These are phyloP conservation scores for Colletotrichum sp. DNA, from an alignment of 2,329 filamentous ascomycete genomes.

Conservation along the genomic window DNA sequence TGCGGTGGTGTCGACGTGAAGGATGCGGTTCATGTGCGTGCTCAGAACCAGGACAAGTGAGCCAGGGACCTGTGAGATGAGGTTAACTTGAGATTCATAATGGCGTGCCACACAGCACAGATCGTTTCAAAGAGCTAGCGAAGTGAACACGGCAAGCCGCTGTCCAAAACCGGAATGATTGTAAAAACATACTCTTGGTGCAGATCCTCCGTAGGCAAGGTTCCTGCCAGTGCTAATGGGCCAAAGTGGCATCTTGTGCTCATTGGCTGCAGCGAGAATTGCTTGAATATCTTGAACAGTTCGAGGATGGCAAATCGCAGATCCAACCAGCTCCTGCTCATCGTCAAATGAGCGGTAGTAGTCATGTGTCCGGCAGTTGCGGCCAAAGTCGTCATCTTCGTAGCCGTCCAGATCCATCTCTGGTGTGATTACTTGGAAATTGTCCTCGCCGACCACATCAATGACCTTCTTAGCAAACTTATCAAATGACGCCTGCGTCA, in stretches of 20 bases:
- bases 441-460: not conserved
- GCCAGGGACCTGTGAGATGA: conserved; percentile 42
- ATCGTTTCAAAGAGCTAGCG: no score
- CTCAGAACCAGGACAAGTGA: conserved; percentile 56
- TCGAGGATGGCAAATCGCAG: conserved; percentile 3
- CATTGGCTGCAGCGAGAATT: conserved; percentile 44
- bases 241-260: conserved; percentile 50
- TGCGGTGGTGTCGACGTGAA: conserved; percentile 55
- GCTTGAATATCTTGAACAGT: conserved; percentile 41
- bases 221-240: conserved; percentile 57
- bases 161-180: rapidly evolving
- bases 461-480: not conserved
- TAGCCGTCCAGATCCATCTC: not conserved
- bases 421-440: not conserved
- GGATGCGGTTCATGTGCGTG: conserved; percentile 55
- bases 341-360: conserved; percentile 15
- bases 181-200: conserved; percentile 40
- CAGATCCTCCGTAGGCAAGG: conserved; percentile 59
- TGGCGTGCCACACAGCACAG: not conserved
- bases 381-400: conserved; percentile 8
- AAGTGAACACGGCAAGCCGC: not conserved
- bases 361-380: conserved; percentile 11
- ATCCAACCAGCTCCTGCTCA: conserved; percentile 3
- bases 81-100: not conserved
- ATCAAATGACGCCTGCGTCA: not conserved